A percentile compares a stretch with the other conserved stretches of the same genome.
phyloP scores from a whole-genome alignment of 768 basidiomycete species.

The Sarcomyxa edulis region DNA sequence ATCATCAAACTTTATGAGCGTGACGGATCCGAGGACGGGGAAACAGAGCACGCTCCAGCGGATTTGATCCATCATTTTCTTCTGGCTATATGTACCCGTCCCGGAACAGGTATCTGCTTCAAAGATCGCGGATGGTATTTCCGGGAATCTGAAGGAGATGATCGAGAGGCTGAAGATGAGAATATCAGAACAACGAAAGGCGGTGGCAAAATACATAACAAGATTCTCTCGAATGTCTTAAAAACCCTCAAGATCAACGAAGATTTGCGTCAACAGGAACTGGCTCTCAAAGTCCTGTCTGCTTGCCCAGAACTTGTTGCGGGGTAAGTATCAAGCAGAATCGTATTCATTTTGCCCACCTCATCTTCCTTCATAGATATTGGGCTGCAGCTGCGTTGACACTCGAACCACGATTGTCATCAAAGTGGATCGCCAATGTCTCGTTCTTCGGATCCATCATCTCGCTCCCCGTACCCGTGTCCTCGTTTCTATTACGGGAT shows the following conservation, averaged over 20 bases:
- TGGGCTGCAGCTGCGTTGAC: constrained; percentile 67
- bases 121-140: constrained; percentile 89
- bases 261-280: constrained; percentile 78
- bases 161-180: constrained; percentile 26
- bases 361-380: constrained; percentile 41
- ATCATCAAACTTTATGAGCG: constrained; percentile 75
- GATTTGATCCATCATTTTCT: constrained; percentile 86
- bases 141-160: constrained; percentile 42
- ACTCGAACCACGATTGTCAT: constrained; percentile 81
- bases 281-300: constrained; percentile 72
- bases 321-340: constrained; percentile 49
- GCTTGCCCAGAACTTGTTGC: constrained; percentile 86
- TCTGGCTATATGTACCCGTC: constrained; percentile 74
- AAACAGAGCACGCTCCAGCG: constrained; percentile 56
- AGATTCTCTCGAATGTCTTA: constrained; percentile 73
- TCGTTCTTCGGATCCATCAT: constrained; percentile 77
- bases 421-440: constrained; percentile 89
- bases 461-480: constrained; percentile 64
- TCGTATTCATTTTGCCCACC: background rate
- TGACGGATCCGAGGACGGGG: constrained; percentile 36
- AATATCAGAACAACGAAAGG: constrained; percentile 24
- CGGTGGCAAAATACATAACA: constrained; percentile 66
- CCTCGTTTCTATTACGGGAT: constrained; percentile 53
- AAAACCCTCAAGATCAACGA: constrained; percentile 82
- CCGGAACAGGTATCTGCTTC: constrained; percentile 85